A percentile compares a stretch with the other conserved stretches of the same genome.
Evolutionary conservation across 805 yeast species (phyloP).

Genomic region (Candida suzukii): DNA sequence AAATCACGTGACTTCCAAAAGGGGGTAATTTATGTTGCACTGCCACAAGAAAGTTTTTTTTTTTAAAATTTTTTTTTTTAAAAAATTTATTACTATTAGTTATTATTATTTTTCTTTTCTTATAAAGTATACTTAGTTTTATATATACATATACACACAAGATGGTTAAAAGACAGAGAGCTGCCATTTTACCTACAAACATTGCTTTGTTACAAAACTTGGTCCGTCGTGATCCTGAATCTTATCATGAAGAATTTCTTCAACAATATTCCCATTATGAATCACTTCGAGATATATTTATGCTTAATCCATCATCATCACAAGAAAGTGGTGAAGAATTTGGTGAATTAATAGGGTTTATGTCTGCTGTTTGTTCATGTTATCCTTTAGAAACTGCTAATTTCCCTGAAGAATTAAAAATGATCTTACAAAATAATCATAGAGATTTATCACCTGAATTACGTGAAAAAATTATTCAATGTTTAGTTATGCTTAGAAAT

Average conservation of each 20-base stretch:
- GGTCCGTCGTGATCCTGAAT: conserved; percentile 89
- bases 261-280: conserved; percentile 92
- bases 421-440: conserved; percentile 66
- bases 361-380: conserved; percentile 85
- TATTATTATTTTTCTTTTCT: no score
- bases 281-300: conserved; percentile 80
- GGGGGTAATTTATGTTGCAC: no score
- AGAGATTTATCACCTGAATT: conserved; percentile 76
- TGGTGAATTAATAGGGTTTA: conserved; percentile 80
- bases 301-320: conserved; percentile 55
- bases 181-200: conserved; percentile 88
- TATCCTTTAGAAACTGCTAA: conserved; percentile 82
- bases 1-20: no score
- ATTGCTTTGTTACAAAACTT: conserved; percentile 86
- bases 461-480: conserved; percentile 86
- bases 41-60: no score
- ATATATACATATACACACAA: background rate
- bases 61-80: no score
- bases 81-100: no score
- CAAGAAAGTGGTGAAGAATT: conserved; percentile 61
- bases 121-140: no score
- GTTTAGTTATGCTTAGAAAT: conserved; percentile 84
- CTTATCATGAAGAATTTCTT: conserved; percentile 88
- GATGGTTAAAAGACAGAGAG: conserved; percentile 87
- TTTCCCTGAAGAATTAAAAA: conserved; percentile 77